Evolutionary conservation across 2,329 filamentous ascomycete species (phyloP), one percentile per base, ranked within the genome.

Genomic region (Phaeosphaeria sp.): DNA sequence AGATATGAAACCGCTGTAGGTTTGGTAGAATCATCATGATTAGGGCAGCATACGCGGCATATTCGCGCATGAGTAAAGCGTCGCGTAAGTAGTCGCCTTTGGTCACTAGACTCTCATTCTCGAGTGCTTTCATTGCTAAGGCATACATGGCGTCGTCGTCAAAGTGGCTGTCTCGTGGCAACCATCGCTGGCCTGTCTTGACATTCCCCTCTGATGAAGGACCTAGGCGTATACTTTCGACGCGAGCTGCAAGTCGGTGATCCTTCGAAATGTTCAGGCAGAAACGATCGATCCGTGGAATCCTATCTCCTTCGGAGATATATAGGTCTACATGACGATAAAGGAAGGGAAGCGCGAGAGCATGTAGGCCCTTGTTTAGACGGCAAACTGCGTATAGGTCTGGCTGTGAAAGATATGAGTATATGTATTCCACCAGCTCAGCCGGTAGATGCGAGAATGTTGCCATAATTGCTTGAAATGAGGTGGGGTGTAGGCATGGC

Each of bases 221-320:
- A 1, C 71, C 69, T 11, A 73, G 21, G 22, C 62, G 60, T 21
- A 74, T 57, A 6, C 60, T 62, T 43, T 65, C 56, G 13, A 73
- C 64, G 18, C 63, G 60, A 18, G 52, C 52, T 18, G 67, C 68
- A 15, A 61, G 59, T 18, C 56, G 59, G 18, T 30, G 22, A 17
- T 68, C 56, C 21, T 59, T 51, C 10, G 68, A 52, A 18, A 73
- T 58, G 25, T 62, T 66, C 27, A 69, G 59, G 55, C 68, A 71
- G 43, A 73, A 67, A 15, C 46, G 48, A 44, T 72, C 69, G 41
- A 73, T 68, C 20, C 65, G 65, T 17, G 69, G 69, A n/a, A 69
- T 33, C 21, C 42, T 60, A 30, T 62, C 50, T 22, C 57, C 60
- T 1, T 63, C 48, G 4, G 50, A 56, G 25, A 71, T 63, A 15